A percentile compares a stretch with the other conserved stretches of the same genome.
phyloP scores from a whole-genome alignment of 371 early-diverging fungal genomes.

The Chytridium lagenaria region DNA sequence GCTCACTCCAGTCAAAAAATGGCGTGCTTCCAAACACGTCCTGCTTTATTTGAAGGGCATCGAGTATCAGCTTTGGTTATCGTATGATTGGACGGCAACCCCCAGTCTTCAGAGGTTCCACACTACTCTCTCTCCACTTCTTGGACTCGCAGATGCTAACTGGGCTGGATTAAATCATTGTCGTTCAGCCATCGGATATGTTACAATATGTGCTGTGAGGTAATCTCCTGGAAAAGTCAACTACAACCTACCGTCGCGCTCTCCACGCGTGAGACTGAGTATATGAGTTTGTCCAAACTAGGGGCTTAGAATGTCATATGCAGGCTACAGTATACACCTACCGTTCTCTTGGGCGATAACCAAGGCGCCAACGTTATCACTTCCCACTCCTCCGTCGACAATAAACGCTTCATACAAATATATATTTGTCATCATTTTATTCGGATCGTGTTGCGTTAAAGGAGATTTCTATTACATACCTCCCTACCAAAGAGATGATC shows the following conservation, averaged over 20 bases:
- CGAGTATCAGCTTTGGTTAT: neutral
- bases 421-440: neutral
- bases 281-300: neutral
- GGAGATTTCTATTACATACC: neutral
- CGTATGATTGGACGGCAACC: too few species aligned
- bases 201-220: constrained; percentile 4
- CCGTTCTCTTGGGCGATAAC: neutral
- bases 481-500: neutral
- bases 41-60: neutral
- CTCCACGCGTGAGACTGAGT: constrained; percentile 19
- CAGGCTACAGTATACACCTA: constrained; percentile 18
- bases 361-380: neutral
- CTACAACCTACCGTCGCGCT: constrained; percentile 19
- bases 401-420: too few species aligned
- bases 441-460: neutral
- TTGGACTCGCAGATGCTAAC: neutral
- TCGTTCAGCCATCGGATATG: constrained; percentile 28
- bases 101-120: too few species aligned
- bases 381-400: too few species aligned
- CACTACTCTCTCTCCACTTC: neutral
- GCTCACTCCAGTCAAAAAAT: neutral
- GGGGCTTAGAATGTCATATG: constrained; percentile 5
- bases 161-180: constrained; percentile 28
- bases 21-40: neutral
- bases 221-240: neutral